Evolutionary conservation across 495 filamentous ascomycete species (phyloP), one percentile per base, ranked within the genome.

Genomic region (Penicillium verhagenii): DNA sequence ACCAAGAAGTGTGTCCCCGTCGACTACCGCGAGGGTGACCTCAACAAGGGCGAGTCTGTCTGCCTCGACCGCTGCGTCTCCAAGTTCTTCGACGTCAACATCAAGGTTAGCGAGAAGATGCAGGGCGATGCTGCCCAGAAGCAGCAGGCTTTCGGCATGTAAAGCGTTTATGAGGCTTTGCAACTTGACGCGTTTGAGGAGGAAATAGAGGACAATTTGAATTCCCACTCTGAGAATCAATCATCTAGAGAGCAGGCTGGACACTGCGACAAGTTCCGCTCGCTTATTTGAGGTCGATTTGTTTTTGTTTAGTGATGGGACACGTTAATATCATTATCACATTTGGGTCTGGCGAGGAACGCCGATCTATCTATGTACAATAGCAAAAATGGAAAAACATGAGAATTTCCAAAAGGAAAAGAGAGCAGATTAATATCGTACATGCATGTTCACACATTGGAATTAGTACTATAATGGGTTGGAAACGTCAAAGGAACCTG

Each of bases 51-150:
- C 79, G 94, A 98, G 76, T 88, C 87, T 50, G 94, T 97, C 59
- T 98, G 94, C 77, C 84, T 98, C 58, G 94, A 98, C 77, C 89
- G 94, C 57, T 98, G 94, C 75, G 86, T 93, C 33, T 80, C 87
- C 67, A 98, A 98, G 79, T 97, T 97, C 82, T 96, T 98, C 76
- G 94, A 98, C 56, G 91, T 96, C 66, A 90, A 96, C 73, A 82
- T 94, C 77, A 97, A 96, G 79, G 89, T 98, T 55, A 82, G 78
- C 71, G 86, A 89, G 78, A 89, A 87, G 77, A 88, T 89, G 86
- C 86, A 89, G 70, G 82, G 79, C 9, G 81, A 86, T 61, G 83
- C 82, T 13, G 79, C 76, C 59, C 58, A 66, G 58, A 77, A 67
- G 58, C 73, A 79, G 63, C 77, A 72, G 43, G 77, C 72, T 40